Percentiles rank a stretch among this genome's conserved stretches.
Conservation (phyloP, 1,284 basidiomycete species). For the Ustilago vetiveriae region DNA sequence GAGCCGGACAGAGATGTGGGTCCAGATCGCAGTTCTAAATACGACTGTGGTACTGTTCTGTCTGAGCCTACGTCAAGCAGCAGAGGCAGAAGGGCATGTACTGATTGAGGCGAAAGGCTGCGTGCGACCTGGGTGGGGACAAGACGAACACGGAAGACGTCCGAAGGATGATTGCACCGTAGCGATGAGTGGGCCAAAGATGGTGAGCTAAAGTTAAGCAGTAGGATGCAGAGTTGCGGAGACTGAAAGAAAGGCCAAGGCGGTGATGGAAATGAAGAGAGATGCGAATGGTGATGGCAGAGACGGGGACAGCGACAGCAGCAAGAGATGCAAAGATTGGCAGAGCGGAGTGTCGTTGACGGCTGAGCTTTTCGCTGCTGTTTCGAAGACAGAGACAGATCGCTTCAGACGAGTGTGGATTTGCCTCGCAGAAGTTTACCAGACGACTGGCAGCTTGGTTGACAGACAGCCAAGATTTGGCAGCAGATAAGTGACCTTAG, state of each 20-base stretch:
- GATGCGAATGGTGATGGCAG: background rate
- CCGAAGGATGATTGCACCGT: slow-evolving; percentile 8
- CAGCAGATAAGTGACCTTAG: too few relatives aligned
- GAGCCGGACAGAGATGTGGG: background rate
- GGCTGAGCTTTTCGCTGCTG: background rate
- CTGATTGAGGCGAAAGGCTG: too few relatives aligned
- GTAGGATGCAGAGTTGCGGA: slow-evolving; percentile 12
- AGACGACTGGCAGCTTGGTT: too few relatives aligned
- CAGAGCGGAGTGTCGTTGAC: background rate
- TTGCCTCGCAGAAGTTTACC: too few relatives aligned
- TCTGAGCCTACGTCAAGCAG: too few relatives aligned
- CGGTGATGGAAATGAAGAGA: slow-evolving; percentile 28
- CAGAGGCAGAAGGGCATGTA: too few relatives aligned
- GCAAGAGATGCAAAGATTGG: slow-evolving; percentile 3
- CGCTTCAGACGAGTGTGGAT: slow-evolving; percentile 3
- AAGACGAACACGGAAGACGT: background rate
- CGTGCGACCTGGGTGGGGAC: background rate
- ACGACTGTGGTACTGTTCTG: too few relatives aligned
- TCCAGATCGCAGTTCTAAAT: background rate
- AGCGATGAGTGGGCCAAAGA: slow-evolving; percentile 16
- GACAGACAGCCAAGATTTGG: too few relatives aligned
- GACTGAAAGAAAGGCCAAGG: slow-evolving; percentile 17
- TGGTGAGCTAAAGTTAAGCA: too few relatives aligned
- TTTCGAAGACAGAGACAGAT: too few relatives aligned
- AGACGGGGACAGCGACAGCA: too few relatives aligned